Percentiles rank a stretch among this genome's conserved stretches.
phyloP scores from a whole-genome alignment of 257 asterid genomes.

The Apocynum venetum region DNA sequence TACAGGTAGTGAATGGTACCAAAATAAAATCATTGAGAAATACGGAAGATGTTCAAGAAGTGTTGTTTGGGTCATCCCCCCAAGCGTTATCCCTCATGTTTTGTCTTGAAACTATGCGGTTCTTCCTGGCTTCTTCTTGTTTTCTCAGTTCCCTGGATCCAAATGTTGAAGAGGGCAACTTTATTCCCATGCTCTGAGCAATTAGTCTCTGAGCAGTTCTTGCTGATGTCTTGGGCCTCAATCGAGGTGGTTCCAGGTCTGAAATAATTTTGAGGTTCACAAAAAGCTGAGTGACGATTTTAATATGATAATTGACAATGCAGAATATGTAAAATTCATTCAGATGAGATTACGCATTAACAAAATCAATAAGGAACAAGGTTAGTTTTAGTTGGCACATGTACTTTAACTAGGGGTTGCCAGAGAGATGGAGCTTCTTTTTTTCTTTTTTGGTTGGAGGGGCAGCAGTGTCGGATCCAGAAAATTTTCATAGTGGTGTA shows the following conservation, averaged over 20 bases:
- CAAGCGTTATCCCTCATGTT: constrained; percentile 84
- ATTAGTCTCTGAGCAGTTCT: constrained; percentile 87
- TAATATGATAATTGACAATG: neutral
- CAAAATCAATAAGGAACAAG: neutral
- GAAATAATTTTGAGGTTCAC: neutral
- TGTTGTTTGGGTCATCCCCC: constrained; percentile 55
- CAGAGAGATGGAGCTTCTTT: neutral
- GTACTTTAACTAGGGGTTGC: neutral
- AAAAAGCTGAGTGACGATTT: neutral
- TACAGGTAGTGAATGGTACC: neutral
- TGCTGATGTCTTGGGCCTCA: constrained; percentile 89
- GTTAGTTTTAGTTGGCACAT: neutral
- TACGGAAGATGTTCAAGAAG: neutral
- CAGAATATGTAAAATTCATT: neutral
- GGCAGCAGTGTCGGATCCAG: too few species aligned
- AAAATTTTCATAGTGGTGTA: too few species aligned
- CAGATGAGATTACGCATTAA: neutral
- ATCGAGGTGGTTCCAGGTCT: constrained; percentile 91
- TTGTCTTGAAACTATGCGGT: constrained; percentile 65
- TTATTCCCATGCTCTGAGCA: constrained; percentile 84
- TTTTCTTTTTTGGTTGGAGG: too few species aligned
- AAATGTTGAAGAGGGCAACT: constrained; percentile 46
- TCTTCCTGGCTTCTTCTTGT: constrained; percentile 72
- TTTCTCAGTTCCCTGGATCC: constrained; percentile 58
- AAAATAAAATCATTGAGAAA: neutral